phyloP scores from a whole-genome alignment of 2,329 filamentous ascomycete genomes.

The Cylindrodendrum hubeiense region DNA sequence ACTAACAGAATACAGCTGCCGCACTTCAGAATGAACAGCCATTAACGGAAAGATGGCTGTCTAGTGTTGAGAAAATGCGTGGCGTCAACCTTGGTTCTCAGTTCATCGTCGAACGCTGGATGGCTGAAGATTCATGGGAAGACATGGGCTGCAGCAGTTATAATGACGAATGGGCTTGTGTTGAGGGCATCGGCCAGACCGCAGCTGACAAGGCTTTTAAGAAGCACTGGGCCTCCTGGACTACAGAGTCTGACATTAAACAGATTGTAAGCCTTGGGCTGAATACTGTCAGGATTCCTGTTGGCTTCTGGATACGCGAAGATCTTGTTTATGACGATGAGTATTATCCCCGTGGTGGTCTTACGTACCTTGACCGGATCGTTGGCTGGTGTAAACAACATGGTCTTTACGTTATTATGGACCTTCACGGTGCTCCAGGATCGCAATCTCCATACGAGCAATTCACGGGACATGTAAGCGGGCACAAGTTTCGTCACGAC shows the following conservation, averaged over 20 bases:
- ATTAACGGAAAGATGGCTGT: conserved; percentile 30
- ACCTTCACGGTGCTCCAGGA: conserved; percentile 41
- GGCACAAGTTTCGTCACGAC: neutral
- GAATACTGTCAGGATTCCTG: conserved; percentile 43
- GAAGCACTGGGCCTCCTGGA: conserved; percentile 44
- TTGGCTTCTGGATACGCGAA: conserved; percentile 45
- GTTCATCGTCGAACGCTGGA: conserved; percentile 46
- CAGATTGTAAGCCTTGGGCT: conserved; percentile 40
- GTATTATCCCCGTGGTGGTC: conserved; percentile 38
- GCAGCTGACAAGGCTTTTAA: conserved; percentile 39
- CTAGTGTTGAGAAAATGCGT: conserved; percentile 31
- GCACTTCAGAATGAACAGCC: neutral
- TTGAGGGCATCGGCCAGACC: conserved; percentile 39
- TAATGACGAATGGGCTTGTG: conserved; percentile 44
- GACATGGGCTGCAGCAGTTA: conserved; percentile 41
- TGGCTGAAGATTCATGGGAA: conserved; percentile 38
- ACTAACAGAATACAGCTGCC: conserved; percentile 1
- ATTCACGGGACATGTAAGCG: conserved; percentile 43
- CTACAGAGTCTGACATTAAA: conserved; percentile 36
- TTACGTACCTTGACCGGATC: conserved; percentile 41
- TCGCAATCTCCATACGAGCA: conserved; percentile 38
- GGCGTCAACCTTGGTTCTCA: conserved; percentile 45
- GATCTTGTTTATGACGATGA: conserved; percentile 37
- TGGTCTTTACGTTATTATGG: conserved; percentile 42
- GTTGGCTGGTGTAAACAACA: conserved; percentile 43